phyloP scores from a whole-genome alignment of 768 basidiomycete genomes.

The Mycena rebaudengoi region DNA sequence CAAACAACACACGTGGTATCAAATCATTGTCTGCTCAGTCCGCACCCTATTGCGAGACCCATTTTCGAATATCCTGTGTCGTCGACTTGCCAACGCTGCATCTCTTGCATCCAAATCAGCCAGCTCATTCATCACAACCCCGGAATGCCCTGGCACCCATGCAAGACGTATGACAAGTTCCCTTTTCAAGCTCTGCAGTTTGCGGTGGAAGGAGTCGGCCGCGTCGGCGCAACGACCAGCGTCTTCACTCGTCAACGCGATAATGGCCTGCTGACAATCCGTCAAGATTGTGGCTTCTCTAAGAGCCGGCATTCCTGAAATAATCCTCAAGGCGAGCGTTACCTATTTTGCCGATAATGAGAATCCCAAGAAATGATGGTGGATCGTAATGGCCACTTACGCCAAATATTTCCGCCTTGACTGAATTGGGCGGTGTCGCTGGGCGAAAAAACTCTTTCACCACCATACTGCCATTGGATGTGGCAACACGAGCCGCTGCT shows the following conservation, averaged over 20 bases:
- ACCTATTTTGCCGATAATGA: too few relatives aligned
- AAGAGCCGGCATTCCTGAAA: background rate
- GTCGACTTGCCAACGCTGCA: background rate
- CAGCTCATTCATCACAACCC: constrained; percentile 17
- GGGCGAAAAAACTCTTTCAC: too few relatives aligned
- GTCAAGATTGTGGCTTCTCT: constrained; percentile 10
- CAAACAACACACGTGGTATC: too few relatives aligned
- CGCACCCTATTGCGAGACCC: too few relatives aligned
- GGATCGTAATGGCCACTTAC: too few relatives aligned
- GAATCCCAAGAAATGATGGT: too few relatives aligned
- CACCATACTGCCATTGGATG: too few relatives aligned
- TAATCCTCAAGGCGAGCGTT: constrained; percentile 6
- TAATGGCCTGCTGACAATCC: constrained; percentile 21
- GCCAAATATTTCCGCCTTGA: too few relatives aligned
- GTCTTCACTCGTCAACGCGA: background rate
- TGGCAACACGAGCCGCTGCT: too few relatives aligned
- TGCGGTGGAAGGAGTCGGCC: constrained; percentile 1
- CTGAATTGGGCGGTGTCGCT: too few relatives aligned
- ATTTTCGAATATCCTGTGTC: too few relatives aligned
- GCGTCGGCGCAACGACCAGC: background rate
- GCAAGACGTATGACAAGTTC: background rate
- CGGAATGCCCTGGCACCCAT: constrained; percentile 17
- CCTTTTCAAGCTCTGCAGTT: background rate
- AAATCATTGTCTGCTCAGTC: too few relatives aligned
- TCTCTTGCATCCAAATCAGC: constrained; percentile 12